phyloP scores from a whole-genome alignment of 192 early-diverging fungal genomes.

The Coemansia sp. region DNA sequence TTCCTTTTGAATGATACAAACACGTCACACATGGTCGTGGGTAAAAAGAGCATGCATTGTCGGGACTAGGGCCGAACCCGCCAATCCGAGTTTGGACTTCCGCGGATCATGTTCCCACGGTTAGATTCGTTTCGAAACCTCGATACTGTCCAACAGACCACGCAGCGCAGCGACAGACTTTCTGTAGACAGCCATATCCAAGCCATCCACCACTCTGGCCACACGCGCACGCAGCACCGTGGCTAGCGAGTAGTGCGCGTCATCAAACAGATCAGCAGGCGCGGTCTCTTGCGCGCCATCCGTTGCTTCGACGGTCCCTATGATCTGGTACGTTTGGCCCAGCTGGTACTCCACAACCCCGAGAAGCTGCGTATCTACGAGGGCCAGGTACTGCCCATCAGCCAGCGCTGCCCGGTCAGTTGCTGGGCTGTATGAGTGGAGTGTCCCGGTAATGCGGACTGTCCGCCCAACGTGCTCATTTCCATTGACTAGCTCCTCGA shows the following conservation, averaged over 20 bases:
- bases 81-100: too few species aligned
- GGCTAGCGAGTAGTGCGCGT: constrained; percentile 15
- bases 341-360: constrained; percentile 31
- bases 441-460: constrained; percentile 35
- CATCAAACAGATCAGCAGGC: constrained; percentile 26
- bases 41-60: background rate
- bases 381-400: constrained; percentile 15
- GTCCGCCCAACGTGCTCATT: constrained; percentile 8
- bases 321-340: constrained; percentile 47
- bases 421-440: constrained; percentile 29
- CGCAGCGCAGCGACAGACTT: constrained; percentile 35
- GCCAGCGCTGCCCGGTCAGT: constrained; percentile 22
- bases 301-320: constrained; percentile 12
- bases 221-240: constrained; percentile 35
- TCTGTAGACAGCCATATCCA: constrained; percentile 33
- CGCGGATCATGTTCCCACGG: background rate
- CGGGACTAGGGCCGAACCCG: background rate
- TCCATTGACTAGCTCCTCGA: constrained; percentile 28
- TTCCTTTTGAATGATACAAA: too few species aligned
- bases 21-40: background rate
- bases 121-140: background rate
- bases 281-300: background rate
- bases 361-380: constrained; percentile 31
- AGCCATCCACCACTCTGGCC: constrained; percentile 24
- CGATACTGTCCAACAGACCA: background rate